These are phyloP conservation scores for Rubia tinctorum DNA, from an alignment of 305 asterid species.

Conservation along the genomic window DNA sequence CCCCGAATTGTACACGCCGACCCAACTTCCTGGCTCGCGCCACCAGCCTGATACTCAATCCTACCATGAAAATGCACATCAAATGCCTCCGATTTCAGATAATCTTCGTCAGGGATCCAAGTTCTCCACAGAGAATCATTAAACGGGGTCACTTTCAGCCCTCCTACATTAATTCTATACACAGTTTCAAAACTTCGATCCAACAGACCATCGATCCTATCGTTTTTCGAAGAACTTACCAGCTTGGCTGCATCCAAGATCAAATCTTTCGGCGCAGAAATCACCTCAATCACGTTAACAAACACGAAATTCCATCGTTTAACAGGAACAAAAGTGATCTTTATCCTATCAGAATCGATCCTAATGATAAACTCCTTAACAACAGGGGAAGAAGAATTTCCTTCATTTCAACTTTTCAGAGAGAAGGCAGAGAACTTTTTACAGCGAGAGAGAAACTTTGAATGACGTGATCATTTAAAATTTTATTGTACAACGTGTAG, in stretches of 20 bases:
- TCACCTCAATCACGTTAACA: constrained; percentile 84
- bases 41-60: constrained; percentile 60
- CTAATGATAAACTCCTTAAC: constrained; percentile 71
- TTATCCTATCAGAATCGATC: constrained; percentile 43
- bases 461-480: no score
- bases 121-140: constrained; percentile 95
- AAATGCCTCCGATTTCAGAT: constrained; percentile 36
- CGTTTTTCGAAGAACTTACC: constrained; percentile 40
- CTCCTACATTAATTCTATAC: constrained; percentile 83
- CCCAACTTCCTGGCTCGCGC: constrained; percentile 82
- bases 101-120: constrained; percentile 70
- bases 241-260: constrained; percentile 64
- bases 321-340: constrained; percentile 50
- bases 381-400: constrained; percentile 1
- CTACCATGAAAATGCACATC: constrained; percentile 52
- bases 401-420: no score
- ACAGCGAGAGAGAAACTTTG: no score
- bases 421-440: no score
- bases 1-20: constrained; percentile 77
- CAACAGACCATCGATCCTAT: constrained; percentile 53
- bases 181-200: constrained; percentile 69
- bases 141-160: constrained; percentile 83
- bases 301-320: constrained; percentile 52
- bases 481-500: no score
- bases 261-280: constrained; percentile 81